These are phyloP conservation scores for Micractinium sp. DNA, from an alignment of 139 green algal genomes.

Conservation along the genomic window DNA sequence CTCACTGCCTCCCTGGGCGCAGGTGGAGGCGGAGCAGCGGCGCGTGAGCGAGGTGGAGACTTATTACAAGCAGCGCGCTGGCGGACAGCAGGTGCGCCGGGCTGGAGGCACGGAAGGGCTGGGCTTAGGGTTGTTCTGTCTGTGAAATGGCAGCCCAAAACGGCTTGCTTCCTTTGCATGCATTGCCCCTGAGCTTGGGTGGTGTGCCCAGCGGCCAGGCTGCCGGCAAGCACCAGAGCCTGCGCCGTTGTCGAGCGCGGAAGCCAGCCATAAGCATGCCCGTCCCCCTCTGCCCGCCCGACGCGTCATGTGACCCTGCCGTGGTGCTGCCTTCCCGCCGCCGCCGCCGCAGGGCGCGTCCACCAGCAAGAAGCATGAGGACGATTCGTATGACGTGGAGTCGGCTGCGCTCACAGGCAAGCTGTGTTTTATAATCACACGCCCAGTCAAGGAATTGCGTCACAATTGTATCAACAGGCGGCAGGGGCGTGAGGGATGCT, in stretches of 20 bases:
- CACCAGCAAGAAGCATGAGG: constrained; percentile 62
- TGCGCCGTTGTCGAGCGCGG: too few species aligned
- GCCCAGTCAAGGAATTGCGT: too few species aligned
- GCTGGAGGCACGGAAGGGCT: not conserved
- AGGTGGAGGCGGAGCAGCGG: constrained; percentile 43
- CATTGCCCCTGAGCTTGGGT: not conserved
- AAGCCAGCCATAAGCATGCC: not conserved
- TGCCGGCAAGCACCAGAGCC: not conserved
- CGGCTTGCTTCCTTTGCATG: not conserved
- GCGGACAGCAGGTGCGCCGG: constrained; percentile 20
- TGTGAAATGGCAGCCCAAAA: not conserved
- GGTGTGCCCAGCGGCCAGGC: not conserved
- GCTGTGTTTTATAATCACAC: too few species aligned
- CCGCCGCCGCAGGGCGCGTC: not conserved
- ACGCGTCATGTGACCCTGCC: not conserved
- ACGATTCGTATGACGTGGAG: constrained; percentile 57
- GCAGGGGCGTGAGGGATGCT: too few species aligned
- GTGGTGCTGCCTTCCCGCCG: not conserved
- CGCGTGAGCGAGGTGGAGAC: constrained; percentile 49
- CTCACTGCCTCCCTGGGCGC: not conserved
- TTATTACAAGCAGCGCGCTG: constrained; percentile 27
- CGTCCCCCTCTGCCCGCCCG: too few species aligned
- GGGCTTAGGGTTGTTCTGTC: not conserved
- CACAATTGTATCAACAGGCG: too few species aligned
- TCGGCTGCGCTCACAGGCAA: constrained; percentile 52